Evolutionary conservation across 148 eudicot species (phyloP).

Genomic region (Chenopodium album): DNA sequence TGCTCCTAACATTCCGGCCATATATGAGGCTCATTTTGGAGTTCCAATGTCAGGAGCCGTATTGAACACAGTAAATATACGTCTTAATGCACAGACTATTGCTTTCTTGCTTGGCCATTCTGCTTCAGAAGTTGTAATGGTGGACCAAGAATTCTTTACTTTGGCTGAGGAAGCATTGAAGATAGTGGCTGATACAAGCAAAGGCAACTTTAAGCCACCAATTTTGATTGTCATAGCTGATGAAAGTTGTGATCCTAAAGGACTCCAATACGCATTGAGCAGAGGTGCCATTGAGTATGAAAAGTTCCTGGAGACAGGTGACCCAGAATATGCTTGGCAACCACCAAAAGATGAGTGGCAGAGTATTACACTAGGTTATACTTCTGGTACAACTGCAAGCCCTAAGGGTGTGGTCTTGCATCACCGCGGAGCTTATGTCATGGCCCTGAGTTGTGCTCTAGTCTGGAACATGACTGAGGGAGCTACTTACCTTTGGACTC

Average conservation of each 20-base stretch:
- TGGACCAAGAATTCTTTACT: slow-evolving; percentile 82
- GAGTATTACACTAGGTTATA: slow-evolving; percentile 84
- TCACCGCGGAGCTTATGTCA: slow-evolving; percentile 88
- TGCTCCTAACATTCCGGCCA: slow-evolving; percentile 91
- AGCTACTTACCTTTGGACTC: slow-evolving; percentile 84
- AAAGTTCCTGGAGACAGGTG: slow-evolving; percentile 72
- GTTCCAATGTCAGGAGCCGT: slow-evolving; percentile 97
- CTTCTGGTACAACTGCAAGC: slow-evolving; percentile 95
- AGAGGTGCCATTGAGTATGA: slow-evolving; percentile 83
- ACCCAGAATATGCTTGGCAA: slow-evolving; percentile 74
- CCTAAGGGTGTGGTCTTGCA: slow-evolving; percentile 95
- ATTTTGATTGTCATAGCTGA: slow-evolving; percentile 76
- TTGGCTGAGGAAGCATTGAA: slow-evolving; percentile 79
- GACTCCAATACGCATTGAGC: slow-evolving; percentile 61
- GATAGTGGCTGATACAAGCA: slow-evolving; percentile 47
- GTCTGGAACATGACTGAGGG: slow-evolving; percentile 86
- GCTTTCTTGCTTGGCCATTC: slow-evolving; percentile 87
- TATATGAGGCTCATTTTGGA: slow-evolving; percentile 94
- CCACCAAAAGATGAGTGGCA: slow-evolving; percentile 98
- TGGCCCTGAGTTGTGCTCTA: slow-evolving; percentile 68
- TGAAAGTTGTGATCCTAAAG: slow-evolving; percentile 63
- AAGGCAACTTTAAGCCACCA: slow-evolving; percentile 65
- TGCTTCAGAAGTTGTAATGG: slow-evolving; percentile 59
- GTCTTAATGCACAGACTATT: slow-evolving; percentile 69
- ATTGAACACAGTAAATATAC: slow-evolving; percentile 74